Base-by-base conservation (phyloP, 768 basidiomycete genomes). In the Calocybe gangraenosa region DNA sequence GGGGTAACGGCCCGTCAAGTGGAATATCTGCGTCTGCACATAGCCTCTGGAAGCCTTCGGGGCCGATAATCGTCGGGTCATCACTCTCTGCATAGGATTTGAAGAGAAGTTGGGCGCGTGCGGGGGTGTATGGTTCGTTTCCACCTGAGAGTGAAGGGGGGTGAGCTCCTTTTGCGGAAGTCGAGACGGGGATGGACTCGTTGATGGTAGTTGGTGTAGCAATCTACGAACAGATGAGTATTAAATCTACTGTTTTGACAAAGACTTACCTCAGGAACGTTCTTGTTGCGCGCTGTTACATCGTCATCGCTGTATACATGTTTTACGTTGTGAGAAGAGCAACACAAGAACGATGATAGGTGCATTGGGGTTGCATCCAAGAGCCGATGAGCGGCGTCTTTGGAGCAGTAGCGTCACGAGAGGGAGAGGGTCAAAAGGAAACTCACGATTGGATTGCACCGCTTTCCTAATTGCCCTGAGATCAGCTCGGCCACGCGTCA, bases 21-120 rank as follows among this genome's bases (percentile, higher is more conserved):
- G 85, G 70, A 37, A 91, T 75, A n/a, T 76, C 66, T 10, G 82
- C 78, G 50, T 90, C 85, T 19, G 52, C 71, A 64, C 85, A 92
- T 21, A 93, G 64, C 42, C 65, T 69, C 61, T 84, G 81, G 50
- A 91, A 79, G 2, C 87, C 87, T 47, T 81, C 86, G 1, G 84
- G 75, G 0, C 81, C 83, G 54, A 92, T 89, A 35, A 75, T 66
- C 37, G 65, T 58, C 10, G 77, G 67, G 19, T 72, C 66, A 38
- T 88, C 85, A 9, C 51, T 56, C 48, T 79, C 78, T 18, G 79
- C 78, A 55, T 87, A 89, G 2, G 58, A 62, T 40, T 65, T 65
- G 69, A 91, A 92, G 13, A 90, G 69, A 1, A 64, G 65, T 18
- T 70, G 64, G 14, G 81, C 73, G 37, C 72, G 74, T 35, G 73